A percentile compares a stretch with the other conserved stretches of the same genome.
phyloP scores from a whole-genome alignment of 2,329 filamentous ascomycete genomes.

The Pseudopithomyces maydicus region DNA sequence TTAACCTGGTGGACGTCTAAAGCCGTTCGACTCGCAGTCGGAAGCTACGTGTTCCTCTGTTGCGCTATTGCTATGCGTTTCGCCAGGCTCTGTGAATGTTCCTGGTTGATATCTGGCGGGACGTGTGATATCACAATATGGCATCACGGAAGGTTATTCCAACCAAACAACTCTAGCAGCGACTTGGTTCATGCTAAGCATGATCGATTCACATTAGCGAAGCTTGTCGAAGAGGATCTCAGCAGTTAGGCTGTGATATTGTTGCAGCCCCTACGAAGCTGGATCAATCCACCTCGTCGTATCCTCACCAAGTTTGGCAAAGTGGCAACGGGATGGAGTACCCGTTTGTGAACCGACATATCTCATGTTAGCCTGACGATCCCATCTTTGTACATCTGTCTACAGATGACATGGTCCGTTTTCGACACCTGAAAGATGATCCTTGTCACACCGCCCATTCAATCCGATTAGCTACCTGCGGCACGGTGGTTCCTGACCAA shows the following conservation, averaged over 20 bases:
- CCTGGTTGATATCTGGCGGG: neutral
- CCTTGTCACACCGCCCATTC: conserved; percentile 14
- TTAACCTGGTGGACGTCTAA: conserved; percentile 12
- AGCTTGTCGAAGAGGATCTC: neutral
- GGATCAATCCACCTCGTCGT: neutral
- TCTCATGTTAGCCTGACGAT: neutral
- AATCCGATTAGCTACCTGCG: conserved; percentile 18
- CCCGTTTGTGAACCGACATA: neutral
- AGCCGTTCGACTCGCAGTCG: conserved; percentile 27
- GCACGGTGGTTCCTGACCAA: conserved; percentile 10
- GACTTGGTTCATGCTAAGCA: neutral
- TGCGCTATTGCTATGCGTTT: conserved; percentile 23
- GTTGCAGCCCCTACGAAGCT: neutral
- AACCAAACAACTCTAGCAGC: conserved; percentile 7
- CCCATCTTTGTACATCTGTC: neutral
- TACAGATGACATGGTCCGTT: neutral
- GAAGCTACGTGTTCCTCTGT: conserved; percentile 17
- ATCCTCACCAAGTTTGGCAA: neutral
- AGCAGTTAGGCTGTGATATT: neutral
- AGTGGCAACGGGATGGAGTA: neutral
- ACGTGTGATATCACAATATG: neutral
- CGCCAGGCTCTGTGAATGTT: conserved; percentile 10
- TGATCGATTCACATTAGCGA: neutral
- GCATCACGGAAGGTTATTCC: conserved; percentile 1
- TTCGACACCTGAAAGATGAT: neutral